A percentile compares a stretch with the other conserved stretches of the same genome.
phyloP scores from a whole-genome alignment of 2,329 filamentous ascomycete species.

The Ramularia endophylla region DNA sequence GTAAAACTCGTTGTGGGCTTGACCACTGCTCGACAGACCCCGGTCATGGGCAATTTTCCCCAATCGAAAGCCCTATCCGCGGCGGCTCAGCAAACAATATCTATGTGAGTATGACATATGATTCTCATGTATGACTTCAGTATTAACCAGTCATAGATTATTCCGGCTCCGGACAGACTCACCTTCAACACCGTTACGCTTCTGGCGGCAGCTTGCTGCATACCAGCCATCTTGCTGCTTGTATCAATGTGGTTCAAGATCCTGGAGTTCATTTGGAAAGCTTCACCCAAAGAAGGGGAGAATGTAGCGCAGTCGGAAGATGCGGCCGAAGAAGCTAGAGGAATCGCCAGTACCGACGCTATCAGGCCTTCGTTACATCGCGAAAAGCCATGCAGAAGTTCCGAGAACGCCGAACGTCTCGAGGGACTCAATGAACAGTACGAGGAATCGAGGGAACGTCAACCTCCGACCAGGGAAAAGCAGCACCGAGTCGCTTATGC shows the following conservation, averaged over 20 bases:
- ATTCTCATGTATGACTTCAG: too few species aligned
- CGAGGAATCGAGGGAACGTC: too few species aligned
- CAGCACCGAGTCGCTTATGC: neutral
- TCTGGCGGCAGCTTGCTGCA: slow-evolving; percentile 58
- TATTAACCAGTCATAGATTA: too few species aligned
- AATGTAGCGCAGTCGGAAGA: too few species aligned
- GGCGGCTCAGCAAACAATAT: slow-evolving; percentile 53
- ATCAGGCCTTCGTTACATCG: neutral
- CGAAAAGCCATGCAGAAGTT: neutral
- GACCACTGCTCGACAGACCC: slow-evolving; percentile 9
- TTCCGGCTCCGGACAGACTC: slow-evolving; percentile 51
- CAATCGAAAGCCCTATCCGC: slow-evolving; percentile 56
- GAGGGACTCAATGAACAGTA: too few species aligned
- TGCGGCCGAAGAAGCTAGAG: too few species aligned
- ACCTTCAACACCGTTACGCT: slow-evolving; percentile 56
- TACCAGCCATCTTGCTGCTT: slow-evolving; percentile 57
- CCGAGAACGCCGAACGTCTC: neutral
- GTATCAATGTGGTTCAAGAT: slow-evolving; percentile 61
- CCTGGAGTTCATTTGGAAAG: slow-evolving; percentile 55
- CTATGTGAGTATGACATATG: slow-evolving; percentile 31
- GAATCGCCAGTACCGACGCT: too few species aligned
- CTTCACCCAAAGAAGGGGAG: neutral
- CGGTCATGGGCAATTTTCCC: slow-evolving; percentile 41
- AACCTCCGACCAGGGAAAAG: too few species aligned
- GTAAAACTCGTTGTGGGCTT: slow-evolving; percentile 34